phyloP scores from a whole-genome alignment of 208 protist genomes.

The Tritrichomonas foetus region DNA sequence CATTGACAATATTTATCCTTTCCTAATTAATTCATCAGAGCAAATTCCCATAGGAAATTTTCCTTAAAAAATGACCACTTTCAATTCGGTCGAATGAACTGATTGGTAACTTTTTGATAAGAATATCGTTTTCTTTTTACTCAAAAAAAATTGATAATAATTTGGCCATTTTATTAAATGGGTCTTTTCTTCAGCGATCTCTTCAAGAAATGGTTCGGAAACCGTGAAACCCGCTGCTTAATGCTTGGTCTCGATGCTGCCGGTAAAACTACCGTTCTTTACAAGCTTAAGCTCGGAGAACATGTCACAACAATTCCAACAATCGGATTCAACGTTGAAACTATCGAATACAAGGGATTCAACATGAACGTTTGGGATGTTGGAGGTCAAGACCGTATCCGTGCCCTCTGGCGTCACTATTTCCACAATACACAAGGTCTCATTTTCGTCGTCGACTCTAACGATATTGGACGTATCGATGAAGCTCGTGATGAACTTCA shows the following conservation, averaged over 20 bases:
- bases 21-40: too few relatives aligned
- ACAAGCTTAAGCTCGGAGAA: slow-evolving; percentile 90
- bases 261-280: slow-evolving; percentile 90
- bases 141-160: too few relatives aligned
- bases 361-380: slow-evolving; percentile 95
- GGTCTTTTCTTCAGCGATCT: slow-evolving; percentile 46
- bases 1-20: too few relatives aligned
- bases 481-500: slow-evolving; percentile 60
- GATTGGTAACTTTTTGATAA: too few relatives aligned
- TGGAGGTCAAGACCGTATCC: slow-evolving; percentile 80
- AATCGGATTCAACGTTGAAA: slow-evolving; percentile 65
- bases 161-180: slow-evolving; percentile 47
- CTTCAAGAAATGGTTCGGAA: slow-evolving; percentile 67
- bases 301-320: slow-evolving; percentile 85
- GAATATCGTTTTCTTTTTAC: too few relatives aligned
- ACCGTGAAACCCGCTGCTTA: slow-evolving; percentile 89
- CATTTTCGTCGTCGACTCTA: slow-evolving; percentile 93
- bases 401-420: slow-evolving; percentile 87
- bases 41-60: too few relatives aligned
- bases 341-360: slow-evolving; percentile 89
- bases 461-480: slow-evolving; percentile 78
- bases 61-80: too few relatives aligned
- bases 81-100: too few relatives aligned
- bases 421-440: slow-evolving; percentile 84
- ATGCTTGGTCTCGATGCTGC: slow-evolving; percentile 91